Percentiles rank a stretch among this genome's conserved stretches.
phyloP scores from a whole-genome alignment of 345 rosid species.

The Combretum micranthum region DNA sequence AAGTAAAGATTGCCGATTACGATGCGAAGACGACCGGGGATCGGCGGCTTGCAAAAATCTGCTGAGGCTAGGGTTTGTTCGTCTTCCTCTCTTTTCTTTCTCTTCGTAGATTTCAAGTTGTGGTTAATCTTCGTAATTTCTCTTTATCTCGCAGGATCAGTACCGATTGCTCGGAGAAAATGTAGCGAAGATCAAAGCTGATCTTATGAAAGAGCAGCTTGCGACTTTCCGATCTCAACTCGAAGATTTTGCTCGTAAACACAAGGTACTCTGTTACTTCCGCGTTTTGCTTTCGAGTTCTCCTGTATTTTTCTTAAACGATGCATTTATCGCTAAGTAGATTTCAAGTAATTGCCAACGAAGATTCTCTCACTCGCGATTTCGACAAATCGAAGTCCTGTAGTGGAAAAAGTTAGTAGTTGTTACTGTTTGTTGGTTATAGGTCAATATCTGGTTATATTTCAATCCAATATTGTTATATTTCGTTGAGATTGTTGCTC shows the following conservation, averaged over 20 bases:
- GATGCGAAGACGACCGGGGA: constrained; percentile 87
- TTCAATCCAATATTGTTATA: too few species aligned
- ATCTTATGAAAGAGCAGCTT: constrained; percentile 97
- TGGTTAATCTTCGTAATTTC: neutral
- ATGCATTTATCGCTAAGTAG: too few species aligned
- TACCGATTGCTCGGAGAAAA: constrained; percentile 79
- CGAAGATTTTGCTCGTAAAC: constrained; percentile 87
- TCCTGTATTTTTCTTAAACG: too few species aligned
- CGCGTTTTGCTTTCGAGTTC: neutral
- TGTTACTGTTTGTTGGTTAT: too few species aligned
- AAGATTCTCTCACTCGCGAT: too few species aligned
- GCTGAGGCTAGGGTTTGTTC: constrained; percentile 65
- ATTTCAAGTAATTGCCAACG: too few species aligned
- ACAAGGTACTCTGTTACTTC: constrained; percentile 49
- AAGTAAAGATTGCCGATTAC: neutral
- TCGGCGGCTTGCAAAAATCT: constrained; percentile 75
- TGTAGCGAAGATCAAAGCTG: constrained; percentile 79
- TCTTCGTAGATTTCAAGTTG: neutral
- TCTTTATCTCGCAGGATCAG: constrained; percentile 42
- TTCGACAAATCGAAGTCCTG: too few species aligned
- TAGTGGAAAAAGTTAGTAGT: too few species aligned
- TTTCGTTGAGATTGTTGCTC: too few species aligned
- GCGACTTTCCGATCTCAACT: constrained; percentile 79
- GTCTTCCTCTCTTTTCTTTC: neutral
- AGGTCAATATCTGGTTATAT: too few species aligned